These are phyloP conservation scores for Hansenula sp. DNA, from an alignment of 1,139 yeast genomes.

Conservation along the genomic window DNA sequence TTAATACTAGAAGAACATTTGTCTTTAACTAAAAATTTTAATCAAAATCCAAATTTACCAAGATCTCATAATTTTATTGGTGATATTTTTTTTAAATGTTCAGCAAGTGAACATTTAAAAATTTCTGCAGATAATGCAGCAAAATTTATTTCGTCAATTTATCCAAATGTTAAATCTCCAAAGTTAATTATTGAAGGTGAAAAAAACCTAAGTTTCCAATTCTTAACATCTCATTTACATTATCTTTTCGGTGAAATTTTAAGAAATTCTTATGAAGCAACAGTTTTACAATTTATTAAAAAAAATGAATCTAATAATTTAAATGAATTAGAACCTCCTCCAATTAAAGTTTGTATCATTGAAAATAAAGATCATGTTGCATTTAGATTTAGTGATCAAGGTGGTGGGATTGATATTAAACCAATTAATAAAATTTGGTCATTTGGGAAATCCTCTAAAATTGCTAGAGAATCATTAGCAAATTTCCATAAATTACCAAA, in stretches of 20 bases:
- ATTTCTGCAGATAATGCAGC: conserved; percentile 52
- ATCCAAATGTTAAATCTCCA: conserved; percentile 67
- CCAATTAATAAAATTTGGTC: conserved; percentile 73
- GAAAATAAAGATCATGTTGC: conserved; percentile 63
- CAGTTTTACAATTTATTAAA: conserved; percentile 43
- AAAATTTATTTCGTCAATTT: conserved; percentile 38
- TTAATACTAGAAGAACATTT: conserved; percentile 89
- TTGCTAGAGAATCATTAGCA: conserved; percentile 52
- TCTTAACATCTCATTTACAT: conserved; percentile 81
- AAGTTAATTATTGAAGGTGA: conserved; percentile 69
- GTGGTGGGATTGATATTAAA: conserved; percentile 75
- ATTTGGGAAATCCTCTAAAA: conserved; percentile 64
- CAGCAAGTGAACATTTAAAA: conserved; percentile 65
- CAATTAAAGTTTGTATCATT: conserved; percentile 68
- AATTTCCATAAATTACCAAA: conserved; percentile 73
- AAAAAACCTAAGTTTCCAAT: conserved; percentile 62
- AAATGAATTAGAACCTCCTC: conserved; percentile 31
- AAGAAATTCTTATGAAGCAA: conserved; percentile 81
- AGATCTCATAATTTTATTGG: conserved; percentile 75
- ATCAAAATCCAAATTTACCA: conserved; percentile 30
- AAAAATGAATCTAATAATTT: conserved; percentile 23
- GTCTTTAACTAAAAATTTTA: conserved; percentile 65
- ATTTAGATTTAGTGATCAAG: conserved; percentile 82
- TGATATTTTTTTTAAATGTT: conserved; percentile 77
- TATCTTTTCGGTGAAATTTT: conserved; percentile 83